Percentiles rank a stretch among this genome's conserved stretches.
Evolutionary conservation across 345 rosid species (phyloP).

Genomic region (Citrus unshiu): DNA sequence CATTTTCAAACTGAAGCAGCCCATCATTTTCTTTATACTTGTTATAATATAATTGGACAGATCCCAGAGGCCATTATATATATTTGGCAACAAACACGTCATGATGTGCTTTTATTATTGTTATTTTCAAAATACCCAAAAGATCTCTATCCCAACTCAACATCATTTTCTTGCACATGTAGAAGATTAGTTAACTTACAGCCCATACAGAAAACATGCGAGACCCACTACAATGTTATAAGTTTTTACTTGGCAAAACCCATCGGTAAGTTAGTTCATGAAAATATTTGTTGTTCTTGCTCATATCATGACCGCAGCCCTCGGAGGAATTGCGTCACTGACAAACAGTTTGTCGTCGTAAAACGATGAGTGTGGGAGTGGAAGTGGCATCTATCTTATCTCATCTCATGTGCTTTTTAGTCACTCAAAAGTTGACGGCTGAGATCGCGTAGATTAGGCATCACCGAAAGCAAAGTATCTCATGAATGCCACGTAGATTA

Average conservation of each 20-base stretch:
- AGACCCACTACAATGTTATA: too few relatives aligned
- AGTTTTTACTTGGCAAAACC: too few relatives aligned
- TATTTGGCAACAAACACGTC: neutral
- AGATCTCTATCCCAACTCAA: neutral
- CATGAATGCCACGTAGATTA: neutral
- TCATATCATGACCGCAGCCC: too few relatives aligned
- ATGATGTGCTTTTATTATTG: neutral
- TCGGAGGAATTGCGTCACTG: neutral
- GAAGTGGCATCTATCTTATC: neutral
- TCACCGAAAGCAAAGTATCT: constrained; percentile 16
- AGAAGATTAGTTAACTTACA: too few relatives aligned
- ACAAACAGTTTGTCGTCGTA: neutral
- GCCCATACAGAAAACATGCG: too few relatives aligned
- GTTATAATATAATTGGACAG: neutral
- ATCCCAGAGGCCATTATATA: too few relatives aligned
- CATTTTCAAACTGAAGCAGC: neutral
- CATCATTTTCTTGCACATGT: neutral
- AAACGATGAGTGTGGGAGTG: neutral
- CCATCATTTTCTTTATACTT: too few relatives aligned
- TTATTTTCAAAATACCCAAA: neutral
- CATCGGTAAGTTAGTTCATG: too few relatives aligned
- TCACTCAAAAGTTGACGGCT: neutral
- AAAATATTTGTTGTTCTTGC: too few relatives aligned
- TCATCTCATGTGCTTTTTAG: neutral
- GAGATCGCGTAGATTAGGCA: constrained; percentile 2